Conservation (phyloP, 2,329 filamentous ascomycete species). For the Epichloe amarillans region DNA sequence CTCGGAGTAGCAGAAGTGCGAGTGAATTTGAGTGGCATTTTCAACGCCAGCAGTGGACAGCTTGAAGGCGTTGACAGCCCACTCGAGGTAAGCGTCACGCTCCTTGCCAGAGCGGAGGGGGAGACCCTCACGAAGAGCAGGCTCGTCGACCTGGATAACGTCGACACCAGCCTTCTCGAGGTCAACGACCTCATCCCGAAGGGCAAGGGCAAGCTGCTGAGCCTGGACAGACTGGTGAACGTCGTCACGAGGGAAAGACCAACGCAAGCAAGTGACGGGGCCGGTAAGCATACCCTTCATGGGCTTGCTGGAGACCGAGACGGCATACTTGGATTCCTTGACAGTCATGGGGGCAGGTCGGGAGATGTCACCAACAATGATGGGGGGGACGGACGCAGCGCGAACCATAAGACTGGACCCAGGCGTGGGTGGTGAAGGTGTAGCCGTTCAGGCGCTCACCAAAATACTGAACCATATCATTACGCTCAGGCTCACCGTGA, state of each 20-base stretch:
- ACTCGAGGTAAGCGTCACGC: slow-evolving; percentile 91
- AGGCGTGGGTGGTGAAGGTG: slow-evolving; percentile 96
- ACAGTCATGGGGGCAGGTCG: slow-evolving; percentile 96
- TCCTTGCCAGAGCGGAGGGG: slow-evolving; percentile 88
- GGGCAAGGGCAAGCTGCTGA: slow-evolving; percentile 94
- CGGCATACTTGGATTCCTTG: slow-evolving; percentile 99
- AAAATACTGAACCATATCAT: slow-evolving; percentile 99
- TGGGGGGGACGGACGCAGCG: slow-evolving; percentile 98
- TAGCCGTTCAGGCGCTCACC: slow-evolving; percentile 95
- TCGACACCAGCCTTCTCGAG: slow-evolving; percentile 93
- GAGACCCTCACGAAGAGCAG: slow-evolving; percentile 97
- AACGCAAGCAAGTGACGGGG: slow-evolving; percentile 95
- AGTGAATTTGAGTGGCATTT: slow-evolving; percentile 98
- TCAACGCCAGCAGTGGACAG: slow-evolving; percentile 85
- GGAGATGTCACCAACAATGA: slow-evolving; percentile 97
- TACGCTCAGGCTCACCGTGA: slow-evolving; percentile 98
- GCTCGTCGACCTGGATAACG: slow-evolving; percentile 99
- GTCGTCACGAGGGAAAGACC: slow-evolving; percentile 99
- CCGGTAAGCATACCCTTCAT: slow-evolving; percentile 99
- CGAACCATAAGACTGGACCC: slow-evolving; percentile 97
- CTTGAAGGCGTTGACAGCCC: slow-evolving; percentile 97
- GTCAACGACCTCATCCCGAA: slow-evolving; percentile 96
- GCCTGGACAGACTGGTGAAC: slow-evolving; percentile 98
- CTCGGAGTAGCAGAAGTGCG: slow-evolving; percentile 99
- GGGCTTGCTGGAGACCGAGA: slow-evolving; percentile 90